Percentiles rank a stretch among this genome's conserved stretches.
phyloP scores from a whole-genome alignment of 805 yeast species.

The Ogataea henricii region DNA sequence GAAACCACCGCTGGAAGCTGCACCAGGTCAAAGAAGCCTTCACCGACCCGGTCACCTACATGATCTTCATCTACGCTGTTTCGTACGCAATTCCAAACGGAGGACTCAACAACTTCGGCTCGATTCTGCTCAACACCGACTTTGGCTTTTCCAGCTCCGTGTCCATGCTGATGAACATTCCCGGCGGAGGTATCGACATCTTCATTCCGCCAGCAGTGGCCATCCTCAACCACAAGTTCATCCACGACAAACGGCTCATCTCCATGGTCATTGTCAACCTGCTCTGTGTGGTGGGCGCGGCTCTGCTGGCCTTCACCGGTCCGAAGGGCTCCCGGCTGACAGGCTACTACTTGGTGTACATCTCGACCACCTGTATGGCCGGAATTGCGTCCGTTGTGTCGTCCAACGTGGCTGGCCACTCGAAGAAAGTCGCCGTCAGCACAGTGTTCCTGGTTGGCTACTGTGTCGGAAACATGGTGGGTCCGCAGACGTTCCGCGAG shows the following conservation, averaged over 20 bases:
- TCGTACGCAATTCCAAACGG: slow-evolving; percentile 32
- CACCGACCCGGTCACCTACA: slow-evolving; percentile 42
- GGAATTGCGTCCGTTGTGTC: slow-evolving; percentile 30
- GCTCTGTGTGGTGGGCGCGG: slow-evolving; percentile 23
- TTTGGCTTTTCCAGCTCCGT: slow-evolving; percentile 29
- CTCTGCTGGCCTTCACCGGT: slow-evolving; percentile 32
- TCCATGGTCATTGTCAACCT: slow-evolving; percentile 20
- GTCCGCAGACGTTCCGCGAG: slow-evolving; percentile 55
- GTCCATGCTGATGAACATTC: slow-evolving; percentile 27
- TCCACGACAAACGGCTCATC: slow-evolving; percentile 44
- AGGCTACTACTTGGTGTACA: slow-evolving; percentile 33
- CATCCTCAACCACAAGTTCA: slow-evolving; percentile 25
- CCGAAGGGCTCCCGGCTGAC: slow-evolving; percentile 26
- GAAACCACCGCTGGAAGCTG: slow-evolving; percentile 24
- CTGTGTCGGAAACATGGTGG: slow-evolving; percentile 49
- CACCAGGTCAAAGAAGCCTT: slow-evolving; percentile 24
- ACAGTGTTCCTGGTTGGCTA: slow-evolving; percentile 40
- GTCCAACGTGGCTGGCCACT: slow-evolving; percentile 48
- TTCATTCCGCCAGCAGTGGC: slow-evolving; percentile 32
- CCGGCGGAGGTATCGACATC: slow-evolving; percentile 35
- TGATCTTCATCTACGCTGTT: slow-evolving; percentile 39
- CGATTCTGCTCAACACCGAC: slow-evolving; percentile 34
- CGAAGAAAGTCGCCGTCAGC: slow-evolving; percentile 50
- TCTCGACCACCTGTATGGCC: slow-evolving; percentile 31
- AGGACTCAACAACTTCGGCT: slow-evolving; percentile 49